Conservation (phyloP, 2,329 filamentous ascomycete genomes). For the Trichoderma oligosporum region DNA sequence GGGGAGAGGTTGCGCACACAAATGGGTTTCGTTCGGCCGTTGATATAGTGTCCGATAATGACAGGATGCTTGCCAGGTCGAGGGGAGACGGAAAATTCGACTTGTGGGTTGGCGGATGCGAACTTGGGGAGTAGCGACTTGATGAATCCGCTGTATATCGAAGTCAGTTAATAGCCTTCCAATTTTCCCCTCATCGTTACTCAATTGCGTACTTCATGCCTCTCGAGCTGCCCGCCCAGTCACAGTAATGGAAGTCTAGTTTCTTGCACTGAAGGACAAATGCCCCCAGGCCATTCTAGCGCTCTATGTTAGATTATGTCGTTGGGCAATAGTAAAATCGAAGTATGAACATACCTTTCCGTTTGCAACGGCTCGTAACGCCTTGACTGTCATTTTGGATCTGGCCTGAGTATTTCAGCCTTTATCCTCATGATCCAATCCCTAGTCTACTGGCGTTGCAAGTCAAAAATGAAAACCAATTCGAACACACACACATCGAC, state of each 20-base stretch:
- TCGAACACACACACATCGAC: constrained; percentile 11
- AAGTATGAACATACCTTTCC: constrained; percentile 45
- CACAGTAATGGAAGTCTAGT: constrained; percentile 95
- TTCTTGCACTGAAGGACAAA: constrained; percentile 97
- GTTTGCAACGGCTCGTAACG: constrained; percentile 48
- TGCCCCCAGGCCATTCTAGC: constrained; percentile 88
- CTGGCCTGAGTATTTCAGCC: constrained; percentile 28
- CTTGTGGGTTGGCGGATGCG: constrained; percentile 74
- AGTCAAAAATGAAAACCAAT: constrained; percentile 13
- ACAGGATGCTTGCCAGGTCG: constrained; percentile 87
- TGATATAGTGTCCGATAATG: constrained; percentile 87
- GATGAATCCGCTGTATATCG: constrained; percentile 66
- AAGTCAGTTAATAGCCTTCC: neutral
- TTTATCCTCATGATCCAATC: constrained; percentile 30
- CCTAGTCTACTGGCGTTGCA: neutral
- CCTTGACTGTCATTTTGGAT: constrained; percentile 53
- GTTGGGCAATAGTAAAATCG: neutral
- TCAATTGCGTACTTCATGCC: constrained; percentile 76
- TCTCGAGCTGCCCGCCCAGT: constrained; percentile 86
- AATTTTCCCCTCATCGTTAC: neutral
- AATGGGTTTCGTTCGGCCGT: constrained; percentile 77
- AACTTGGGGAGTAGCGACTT: constrained; percentile 72
- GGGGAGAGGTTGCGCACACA: constrained; percentile 85
- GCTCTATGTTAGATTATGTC: constrained; percentile 22
- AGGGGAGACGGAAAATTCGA: constrained; percentile 89